Evolutionary conservation across 2,329 filamentous ascomycete species (phyloP), one percentile per base, ranked within the genome.

Genomic region (Saccharata proteae): DNA sequence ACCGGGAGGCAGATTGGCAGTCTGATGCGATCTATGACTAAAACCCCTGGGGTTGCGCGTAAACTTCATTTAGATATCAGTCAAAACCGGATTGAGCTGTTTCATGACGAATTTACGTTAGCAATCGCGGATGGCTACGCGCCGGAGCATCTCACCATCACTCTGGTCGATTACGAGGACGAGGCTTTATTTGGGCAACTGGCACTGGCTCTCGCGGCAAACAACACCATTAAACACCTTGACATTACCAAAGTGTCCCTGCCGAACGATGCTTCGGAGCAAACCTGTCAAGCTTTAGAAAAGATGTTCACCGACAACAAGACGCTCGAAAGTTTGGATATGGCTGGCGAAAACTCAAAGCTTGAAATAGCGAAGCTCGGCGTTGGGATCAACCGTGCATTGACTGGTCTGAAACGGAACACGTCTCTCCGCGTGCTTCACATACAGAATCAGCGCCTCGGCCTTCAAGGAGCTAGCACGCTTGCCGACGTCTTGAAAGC

Each of bases 231-330:
- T 29, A 64, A 63, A 29, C 73, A 69, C 42, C 54, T 82, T 11
- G 77, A 82, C 48, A 74, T 82, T 16, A 80, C 77, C 2, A 75
- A 78, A 40, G 73, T 74, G 2, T 80, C 76, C 0, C 58, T 82
- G 14, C 77, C 77, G 10, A 74, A 74, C 32, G 77, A 81, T 46
- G 77, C 77, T 3, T 69, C 71, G 6, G 67, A 71, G 7, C 74
- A 78, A 35, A 81, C 77, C 1, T 80, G 74, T 43, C 66, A 69
- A 37, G 67, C 71, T 10, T 51, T 82, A 34, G 68, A 74, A 38
- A 51, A 62, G 29, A 67, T 82, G 54, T 77, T 82, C 42, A 69
- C 73, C 19, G 67, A 77, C 31, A 82, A 82, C 38, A 61, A 62
- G n/a, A 74, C 71, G 1, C 56, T 82, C 2, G 64, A 75, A 41